Percentiles rank a stretch among this genome's conserved stretches.
Evolutionary conservation across 306 rosid genomes (phyloP).

Genomic region (Cajanus cajan): DNA sequence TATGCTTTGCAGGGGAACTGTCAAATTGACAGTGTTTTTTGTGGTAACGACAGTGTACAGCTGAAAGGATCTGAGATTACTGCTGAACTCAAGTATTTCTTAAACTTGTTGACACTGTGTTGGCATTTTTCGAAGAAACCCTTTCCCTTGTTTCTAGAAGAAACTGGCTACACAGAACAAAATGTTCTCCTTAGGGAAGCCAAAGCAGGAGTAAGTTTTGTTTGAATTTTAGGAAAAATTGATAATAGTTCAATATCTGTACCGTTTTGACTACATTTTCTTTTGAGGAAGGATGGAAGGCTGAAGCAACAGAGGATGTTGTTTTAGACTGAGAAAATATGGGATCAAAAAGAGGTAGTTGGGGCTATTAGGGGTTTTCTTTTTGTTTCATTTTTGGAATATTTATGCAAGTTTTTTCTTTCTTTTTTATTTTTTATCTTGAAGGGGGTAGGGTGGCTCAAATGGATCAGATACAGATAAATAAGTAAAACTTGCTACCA

Average conservation of each 20-base stretch:
- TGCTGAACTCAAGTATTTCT: slow-evolving; percentile 70
- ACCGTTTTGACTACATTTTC: slow-evolving; percentile 4
- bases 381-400: background rate
- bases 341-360: slow-evolving; percentile 8
- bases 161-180: slow-evolving; percentile 70
- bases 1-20: slow-evolving; percentile 66
- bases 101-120: slow-evolving; percentile 75
- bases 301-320: background rate
- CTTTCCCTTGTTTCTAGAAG: slow-evolving; percentile 74
- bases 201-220: slow-evolving; percentile 84
- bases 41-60: slow-evolving; percentile 68
- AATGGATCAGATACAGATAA: background rate
- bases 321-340: background rate
- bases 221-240: background rate
- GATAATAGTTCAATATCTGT: background rate
- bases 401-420: background rate
- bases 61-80: slow-evolving; percentile 64
- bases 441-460: background rate
- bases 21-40: slow-evolving; percentile 72
- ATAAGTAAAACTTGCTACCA: slow-evolving; percentile 5
- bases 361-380: background rate
- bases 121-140: slow-evolving; percentile 96
- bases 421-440: background rate
- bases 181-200: slow-evolving; percentile 90
- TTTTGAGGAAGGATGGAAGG: slow-evolving; percentile 2